Base-by-base conservation (phyloP, 768 basidiomycete species). In the Baorangia bicolor region DNA sequence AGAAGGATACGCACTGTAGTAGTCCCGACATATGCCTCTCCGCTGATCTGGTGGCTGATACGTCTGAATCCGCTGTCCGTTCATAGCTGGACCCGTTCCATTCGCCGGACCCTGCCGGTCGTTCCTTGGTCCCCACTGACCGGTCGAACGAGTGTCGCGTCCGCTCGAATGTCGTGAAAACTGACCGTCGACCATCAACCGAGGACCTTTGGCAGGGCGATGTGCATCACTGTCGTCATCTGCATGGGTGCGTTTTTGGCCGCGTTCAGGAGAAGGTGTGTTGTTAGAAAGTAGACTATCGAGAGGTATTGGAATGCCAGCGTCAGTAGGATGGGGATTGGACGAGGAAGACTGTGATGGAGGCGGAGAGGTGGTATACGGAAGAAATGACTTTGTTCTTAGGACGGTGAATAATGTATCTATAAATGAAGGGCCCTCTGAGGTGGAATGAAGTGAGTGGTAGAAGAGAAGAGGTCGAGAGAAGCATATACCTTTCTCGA, bases 21-120 rank as follows among this genome's bases (percentile, higher is more conserved):
- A 98, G 72, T 98, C 94, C 56, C 89, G 82, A 75, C 94, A 98
- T 58, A 88, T 82, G 13, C 90, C 90, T 60, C 85, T 81, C 58
- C 82, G 83, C 67, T 85, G 86, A 60, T 87, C 88, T 64, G 84
- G 87, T 30, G 86, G 87, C 51, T 81, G 82, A 64, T 91, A 90
- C 7, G 77, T 76, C 61, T 81, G 83, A 33, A 78, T 76, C 28
- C 77, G 79, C 58, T 85, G 75, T 10, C 77, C 77, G 55, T 78
- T 79, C 56, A 64, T 51, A 28, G 64, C 62, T 39, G 58, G 61
- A 42, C 56, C 59, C 30, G 63, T 58, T 31, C 67, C 71, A 61
- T 72, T 64, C n/a, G 58, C 57, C 25, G 60, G 49, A 37, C 64
- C 59, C 28, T 63, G 58, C 38, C 63, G 64, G 49, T 73, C 72